A percentile compares a stretch with the other conserved stretches of the same genome.
Conservation (phyloP, 2,329 filamentous ascomycete genomes). For the Colletotrichum navitas region DNA sequence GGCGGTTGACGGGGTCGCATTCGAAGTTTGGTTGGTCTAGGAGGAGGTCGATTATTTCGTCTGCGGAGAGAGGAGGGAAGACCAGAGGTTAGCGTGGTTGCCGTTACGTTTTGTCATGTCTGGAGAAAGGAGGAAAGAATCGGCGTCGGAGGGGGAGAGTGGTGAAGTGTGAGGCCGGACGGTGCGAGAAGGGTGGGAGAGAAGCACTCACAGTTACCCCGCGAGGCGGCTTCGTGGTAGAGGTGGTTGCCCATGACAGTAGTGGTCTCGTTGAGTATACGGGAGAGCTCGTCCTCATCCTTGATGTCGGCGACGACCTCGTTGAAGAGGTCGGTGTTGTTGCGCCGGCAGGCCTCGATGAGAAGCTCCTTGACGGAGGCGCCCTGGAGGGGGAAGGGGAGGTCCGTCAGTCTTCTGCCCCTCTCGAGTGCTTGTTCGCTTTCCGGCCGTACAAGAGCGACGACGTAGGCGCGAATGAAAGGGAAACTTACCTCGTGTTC, state of each 20-base stretch:
- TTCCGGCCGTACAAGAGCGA: background rate
- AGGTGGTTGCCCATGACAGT: slow-evolving; percentile 90
- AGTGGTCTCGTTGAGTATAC: slow-evolving; percentile 86
- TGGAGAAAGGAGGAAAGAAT: background rate
- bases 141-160: background rate
- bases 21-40: slow-evolving; percentile 88
- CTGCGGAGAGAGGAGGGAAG: slow-evolving; percentile 53
- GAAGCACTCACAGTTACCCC: slow-evolving; percentile 80
- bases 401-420: slow-evolving; percentile 18
- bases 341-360: slow-evolving; percentile 91
- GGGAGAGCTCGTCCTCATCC: slow-evolving; percentile 74
- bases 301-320: slow-evolving; percentile 76
- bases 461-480: background rate
- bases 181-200: background rate
- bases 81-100: background rate
- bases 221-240: slow-evolving; percentile 88
- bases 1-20: slow-evolving; percentile 80
- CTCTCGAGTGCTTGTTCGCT: background rate
- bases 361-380: slow-evolving; percentile 87
- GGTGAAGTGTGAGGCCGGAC: slow-evolving; percentile 1
- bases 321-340: slow-evolving; percentile 88
- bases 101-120: background rate
- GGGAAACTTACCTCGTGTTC: slow-evolving; percentile 52
- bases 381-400: slow-evolving; percentile 66
- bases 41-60: slow-evolving; percentile 84